Evolutionary conservation across 2,329 filamentous ascomycete species (phyloP), one percentile per base, ranked within the genome.

Genomic region (Fusarium fracticaudum): DNA sequence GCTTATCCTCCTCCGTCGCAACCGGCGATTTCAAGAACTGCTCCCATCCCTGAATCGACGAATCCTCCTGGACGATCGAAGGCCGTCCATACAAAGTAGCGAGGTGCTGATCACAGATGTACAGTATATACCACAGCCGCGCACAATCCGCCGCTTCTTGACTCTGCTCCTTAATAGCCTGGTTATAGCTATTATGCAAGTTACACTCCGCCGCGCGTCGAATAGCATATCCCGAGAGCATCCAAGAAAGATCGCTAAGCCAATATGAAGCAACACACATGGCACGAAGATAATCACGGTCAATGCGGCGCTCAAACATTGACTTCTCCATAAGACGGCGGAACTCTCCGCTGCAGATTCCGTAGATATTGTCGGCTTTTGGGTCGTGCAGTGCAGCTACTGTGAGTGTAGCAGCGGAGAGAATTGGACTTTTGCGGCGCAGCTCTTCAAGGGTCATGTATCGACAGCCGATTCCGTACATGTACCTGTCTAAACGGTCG

Each of bases 181-280:
- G 81, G 8, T 82, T 81, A 59, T 85, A 85, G 64, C 83, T 85
- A 64, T 81, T 83, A 48, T 84, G 82, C 1, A 87, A 74, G 65
- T 86, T 86, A 55, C 85, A 81, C 67, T 88, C 86, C 8, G 84
- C 85, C 0, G 87, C 87, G 22, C 86, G 81, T 14, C 87, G 83
- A 35, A 87, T 86, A 2, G 86, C 87, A 62, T 86, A 84, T 0
- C 89, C 89, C 0, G 88, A 90, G 1, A 91, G 82, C 73, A 89
- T 91, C 88, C 90, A 91, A 8, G 88, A 90, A 26, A 91, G 82
- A 67, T 91, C 89, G 8, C 88, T 88, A 0, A 91, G 83, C 90
- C 90, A 92, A 77, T 91, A 91, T 1, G 89, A 87, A 7, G 88
- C 90, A 10, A 91, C 86, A 41, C 88, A 90, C 70, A 91, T 86